Base-by-base conservation (phyloP, 2,329 filamentous ascomycete genomes). In the Fusarium domesticum region DNA sequence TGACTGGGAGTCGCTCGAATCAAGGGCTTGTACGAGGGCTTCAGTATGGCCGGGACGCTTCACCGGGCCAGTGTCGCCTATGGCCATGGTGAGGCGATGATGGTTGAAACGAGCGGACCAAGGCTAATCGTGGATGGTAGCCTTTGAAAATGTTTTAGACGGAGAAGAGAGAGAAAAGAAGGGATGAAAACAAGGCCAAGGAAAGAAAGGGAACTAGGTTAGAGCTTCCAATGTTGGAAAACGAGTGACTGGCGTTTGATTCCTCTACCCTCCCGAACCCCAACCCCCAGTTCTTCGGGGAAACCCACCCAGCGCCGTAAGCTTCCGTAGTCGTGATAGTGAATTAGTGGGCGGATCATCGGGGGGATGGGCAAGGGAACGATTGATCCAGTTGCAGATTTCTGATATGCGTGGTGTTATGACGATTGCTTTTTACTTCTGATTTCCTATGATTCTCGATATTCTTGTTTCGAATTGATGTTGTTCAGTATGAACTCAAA, bases 61-160 rank as follows among this genome's bases (percentile, higher is more conserved):
- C 37, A 51, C 48, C 18, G 34, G 28, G 16, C 37, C 47, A 28
- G 48, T 43, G 42, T 38, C 46, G 41, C 48, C 52, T 50, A 47
- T 46, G 39, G 45, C 42, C 57, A 58, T 59, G 43, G 38, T 47
- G 45, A 25, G 42, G 45, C 42, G 57, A 58, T 59, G 42, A 38
- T 47, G 45, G 31, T 23, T 37, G 32, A 37, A 35, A 42, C 50
- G 56, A 59, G 52, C 42, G 57, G 49, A 37, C 32, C 45, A 47
- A 51, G 40, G 48, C 30, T 54, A 36, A 31, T 35, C 37, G 42
- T 36, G 35, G 34, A 44, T 34, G 35, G 50, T 30, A 31, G 40
- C 35, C 30, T 45, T 18, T 20, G 48, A n/a, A n/a, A n/a, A n/a
- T 31, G 38, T 34, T 42, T 19, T 35, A 23, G 30, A 32, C 18